Evolutionary conservation across 306 rosid genomes (phyloP), one percentile per base, ranked within the genome.

Genomic region (Dalbergia cultrata): DNA sequence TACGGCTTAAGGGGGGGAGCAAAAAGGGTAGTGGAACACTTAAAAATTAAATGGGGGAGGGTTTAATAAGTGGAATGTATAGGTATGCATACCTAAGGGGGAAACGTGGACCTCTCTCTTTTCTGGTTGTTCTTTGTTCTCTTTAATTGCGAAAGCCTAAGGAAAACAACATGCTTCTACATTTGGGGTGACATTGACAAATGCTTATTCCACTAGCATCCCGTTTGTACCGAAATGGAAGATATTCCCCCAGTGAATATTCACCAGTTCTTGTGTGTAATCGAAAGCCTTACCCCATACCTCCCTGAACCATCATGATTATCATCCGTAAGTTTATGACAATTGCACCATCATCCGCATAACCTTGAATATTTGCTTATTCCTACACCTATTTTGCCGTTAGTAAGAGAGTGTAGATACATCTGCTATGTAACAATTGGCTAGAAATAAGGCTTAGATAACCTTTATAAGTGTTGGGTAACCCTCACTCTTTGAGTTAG

Each of bases 161-260:
- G 52, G 56, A 75, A 67, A 84, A 85, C 49, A 72, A 74, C 21
- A 6, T 57, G 13, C 43, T 77, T 56, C 87, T 74, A 89, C 65
- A 85, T 88, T 83, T 85, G 87, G 85, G 75, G 53, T 86, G 87
- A 88, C 92, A 86, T 16, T 33, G 45, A 26, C 53, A 81, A 82
- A 84, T 84, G 90, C 83, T 74, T 82, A 69, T 71, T 84, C 87
- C 85, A 87, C 83, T 74, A 74, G 16, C 78, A 77, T 81, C 64
- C 70, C 58, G 43, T 33, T 80, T 74, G 54, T 69, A 83, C 88
- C 83, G 43, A 79, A 85, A 84, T 72, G 80, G 66, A 61, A 79
- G 63, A 86, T 76, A 72, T 75, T 88, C 88, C 57, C 43, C 50
- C 78, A 74, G 39, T 45, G 61, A 83, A 72, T 44, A 66, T 83